phyloP scores from a whole-genome alignment of 2,329 filamentous ascomycete genomes.

The Fusarium sp. region DNA sequence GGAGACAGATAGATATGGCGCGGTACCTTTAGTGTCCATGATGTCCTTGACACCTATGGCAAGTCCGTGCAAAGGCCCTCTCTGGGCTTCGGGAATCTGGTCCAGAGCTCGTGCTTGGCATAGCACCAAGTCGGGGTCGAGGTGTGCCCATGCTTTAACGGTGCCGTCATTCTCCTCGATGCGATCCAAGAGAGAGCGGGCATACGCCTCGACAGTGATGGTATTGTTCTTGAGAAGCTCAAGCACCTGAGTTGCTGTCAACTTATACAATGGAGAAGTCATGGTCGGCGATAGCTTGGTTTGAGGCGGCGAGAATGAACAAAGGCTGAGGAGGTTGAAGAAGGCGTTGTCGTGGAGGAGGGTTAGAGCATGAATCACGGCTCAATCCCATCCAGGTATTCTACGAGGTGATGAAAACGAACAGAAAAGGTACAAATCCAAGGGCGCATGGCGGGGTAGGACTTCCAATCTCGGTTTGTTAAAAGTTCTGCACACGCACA shows the following conservation, averaged over 20 bases:
- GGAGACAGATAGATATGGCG: no score
- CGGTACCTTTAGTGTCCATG: constrained; percentile 19
- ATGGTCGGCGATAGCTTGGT: background rate
- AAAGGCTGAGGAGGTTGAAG: background rate
- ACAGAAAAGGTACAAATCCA: background rate
- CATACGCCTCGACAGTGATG: constrained; percentile 37
- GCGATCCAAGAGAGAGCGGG: constrained; percentile 1
- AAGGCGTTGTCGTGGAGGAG: background rate
- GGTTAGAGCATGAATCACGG: background rate
- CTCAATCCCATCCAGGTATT: background rate
- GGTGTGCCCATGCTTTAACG: constrained; percentile 13
- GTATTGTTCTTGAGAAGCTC: background rate
- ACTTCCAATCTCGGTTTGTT: background rate
- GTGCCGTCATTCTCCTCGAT: constrained; percentile 13
- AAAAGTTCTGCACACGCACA: background rate
- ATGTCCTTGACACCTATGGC: constrained; percentile 28
- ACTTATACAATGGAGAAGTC: background rate
- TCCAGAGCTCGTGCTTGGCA: constrained; percentile 10
- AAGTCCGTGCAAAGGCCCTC: constrained; percentile 20
- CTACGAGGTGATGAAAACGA: background rate
- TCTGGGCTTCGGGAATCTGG: background rate
- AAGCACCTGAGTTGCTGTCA: background rate
- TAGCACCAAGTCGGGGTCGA: constrained; percentile 3
- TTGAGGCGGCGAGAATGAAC: background rate
- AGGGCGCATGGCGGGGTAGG: background rate